These are phyloP conservation scores for Pseudohalonectria lignicola DNA, from an alignment of 2,329 filamentous ascomycete species.

Conservation along the genomic window DNA sequence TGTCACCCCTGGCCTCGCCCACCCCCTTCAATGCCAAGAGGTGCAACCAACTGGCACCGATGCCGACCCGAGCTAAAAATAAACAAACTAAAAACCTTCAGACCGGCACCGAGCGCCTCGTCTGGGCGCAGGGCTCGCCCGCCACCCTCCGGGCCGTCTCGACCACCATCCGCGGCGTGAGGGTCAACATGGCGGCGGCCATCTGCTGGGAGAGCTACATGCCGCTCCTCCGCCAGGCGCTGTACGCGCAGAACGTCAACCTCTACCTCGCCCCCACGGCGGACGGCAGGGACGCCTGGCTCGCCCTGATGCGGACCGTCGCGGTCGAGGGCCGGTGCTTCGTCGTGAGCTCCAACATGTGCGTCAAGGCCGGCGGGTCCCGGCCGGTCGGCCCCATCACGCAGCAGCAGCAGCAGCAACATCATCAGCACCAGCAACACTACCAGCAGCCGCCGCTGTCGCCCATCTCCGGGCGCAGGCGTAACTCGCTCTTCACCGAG, in stretches of 20 bases:
- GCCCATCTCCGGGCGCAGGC: constrained; percentile 8
- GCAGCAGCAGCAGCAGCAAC: neutral
- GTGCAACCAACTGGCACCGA: no score
- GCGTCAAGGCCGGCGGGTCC: constrained; percentile 35
- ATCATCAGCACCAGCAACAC: no score
- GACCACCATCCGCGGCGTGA: constrained; percentile 67
- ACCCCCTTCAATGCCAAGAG: no score
- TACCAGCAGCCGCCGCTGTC: constrained; percentile 1
- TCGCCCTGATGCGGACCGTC: constrained; percentile 69
- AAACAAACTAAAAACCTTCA: no score
- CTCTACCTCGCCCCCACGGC: constrained; percentile 86
- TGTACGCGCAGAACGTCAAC: constrained; percentile 88
- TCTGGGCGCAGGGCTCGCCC: constrained; percentile 82
- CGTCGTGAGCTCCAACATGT: constrained; percentile 80
- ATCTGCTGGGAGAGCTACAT: constrained; percentile 99
- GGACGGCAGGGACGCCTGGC: constrained; percentile 74
- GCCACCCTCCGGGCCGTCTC: constrained; percentile 69
- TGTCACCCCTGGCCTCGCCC: no score
- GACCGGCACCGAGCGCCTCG: constrained; percentile 70
- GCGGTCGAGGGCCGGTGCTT: constrained; percentile 76
- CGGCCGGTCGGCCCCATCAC: neutral
- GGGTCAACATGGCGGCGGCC: constrained; percentile 70
- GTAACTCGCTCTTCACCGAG: constrained; percentile 30
- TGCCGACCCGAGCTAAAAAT: no score
- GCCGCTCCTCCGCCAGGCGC: constrained; percentile 71